phyloP scores from a whole-genome alignment of 371 early-diverging fungal genomes.

The Circinella umbellata region DNA sequence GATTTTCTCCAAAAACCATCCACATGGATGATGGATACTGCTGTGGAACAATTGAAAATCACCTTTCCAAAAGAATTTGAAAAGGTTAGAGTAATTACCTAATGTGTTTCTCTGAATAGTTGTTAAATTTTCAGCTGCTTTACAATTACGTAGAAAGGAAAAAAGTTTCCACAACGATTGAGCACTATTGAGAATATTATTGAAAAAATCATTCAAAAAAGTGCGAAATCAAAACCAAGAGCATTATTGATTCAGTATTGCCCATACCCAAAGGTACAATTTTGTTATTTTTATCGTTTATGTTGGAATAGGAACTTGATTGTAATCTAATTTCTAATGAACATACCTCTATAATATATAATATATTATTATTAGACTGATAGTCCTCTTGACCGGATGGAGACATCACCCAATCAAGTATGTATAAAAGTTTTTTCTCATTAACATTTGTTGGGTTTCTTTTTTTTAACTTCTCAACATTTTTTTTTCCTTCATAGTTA shows the following conservation, averaged over 20 bases:
- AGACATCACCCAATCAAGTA: not conserved
- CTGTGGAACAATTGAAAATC: not conserved
- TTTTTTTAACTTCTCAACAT: not conserved
- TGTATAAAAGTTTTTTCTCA: not conserved
- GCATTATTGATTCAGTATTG: not conserved
- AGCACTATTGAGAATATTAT: not conserved
- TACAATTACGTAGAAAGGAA: not conserved
- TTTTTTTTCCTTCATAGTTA: not conserved
- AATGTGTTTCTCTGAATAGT: not conserved
- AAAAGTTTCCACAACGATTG: slow-evolving; percentile 1
- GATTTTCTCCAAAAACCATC: not conserved
- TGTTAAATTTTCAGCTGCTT: too few relatives aligned
- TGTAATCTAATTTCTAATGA: not conserved
- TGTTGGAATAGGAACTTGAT: too few relatives aligned
- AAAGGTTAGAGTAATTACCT: not conserved
- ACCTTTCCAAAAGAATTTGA: not conserved
- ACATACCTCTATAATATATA: not conserved
- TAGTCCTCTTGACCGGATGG: not conserved
- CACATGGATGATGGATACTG: not conserved
- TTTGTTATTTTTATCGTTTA: too few relatives aligned
- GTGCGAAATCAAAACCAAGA: not conserved
- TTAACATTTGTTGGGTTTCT: not conserved
- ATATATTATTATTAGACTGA: not conserved
- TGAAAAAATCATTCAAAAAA: not conserved
- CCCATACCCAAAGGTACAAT: not conserved